A percentile compares a stretch with the other conserved stretches of the same genome.
These are phyloP conservation scores for Fusarium chlamydosporum DNA, from an alignment of 2,329 filamentous ascomycete species.

Conservation along the genomic window DNA sequence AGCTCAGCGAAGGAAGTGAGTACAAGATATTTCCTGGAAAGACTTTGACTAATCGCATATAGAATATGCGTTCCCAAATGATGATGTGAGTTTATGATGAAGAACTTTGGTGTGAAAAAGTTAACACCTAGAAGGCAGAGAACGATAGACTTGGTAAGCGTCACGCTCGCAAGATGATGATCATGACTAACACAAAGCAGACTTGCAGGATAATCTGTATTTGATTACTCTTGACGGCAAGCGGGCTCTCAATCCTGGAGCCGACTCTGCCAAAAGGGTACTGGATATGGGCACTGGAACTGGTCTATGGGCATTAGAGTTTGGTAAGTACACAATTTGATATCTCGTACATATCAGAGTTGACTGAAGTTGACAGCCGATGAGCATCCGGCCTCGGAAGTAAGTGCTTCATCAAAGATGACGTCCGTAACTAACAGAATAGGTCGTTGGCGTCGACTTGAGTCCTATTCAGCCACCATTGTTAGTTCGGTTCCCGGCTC, in stretches of 20 bases:
- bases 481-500: neutral
- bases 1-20: conserved; percentile 36
- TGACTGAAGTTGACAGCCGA: conserved; percentile 11
- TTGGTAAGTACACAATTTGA: neutral
- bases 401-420: rapidly evolving
- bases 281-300: conserved; percentile 36
- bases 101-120: rapidly evolving
- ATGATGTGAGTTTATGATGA: conserved; percentile 20
- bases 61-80: conserved; percentile 40
- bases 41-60: rapidly evolving
- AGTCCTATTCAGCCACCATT: conserved; percentile 34
- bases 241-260: conserved; percentile 30
- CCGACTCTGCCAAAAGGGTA: conserved; percentile 19
- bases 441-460: conserved; percentile 35
- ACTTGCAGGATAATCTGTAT: conserved; percentile 27
- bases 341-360: rapidly evolving
- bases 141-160: conserved; percentile 27
- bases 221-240: conserved; percentile 28
- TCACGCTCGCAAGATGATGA: rapidly evolving
- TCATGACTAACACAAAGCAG: neutral
- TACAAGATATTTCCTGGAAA: rapidly evolving
- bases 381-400: conserved; percentile 27
- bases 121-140: conserved; percentile 5
- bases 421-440: neutral
- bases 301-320: conserved; percentile 33